Percentiles rank a stretch among this genome's conserved stretches.
Conservation (phyloP, 164 flowering plant genomes). For the Stephania cephalantha region DNA sequence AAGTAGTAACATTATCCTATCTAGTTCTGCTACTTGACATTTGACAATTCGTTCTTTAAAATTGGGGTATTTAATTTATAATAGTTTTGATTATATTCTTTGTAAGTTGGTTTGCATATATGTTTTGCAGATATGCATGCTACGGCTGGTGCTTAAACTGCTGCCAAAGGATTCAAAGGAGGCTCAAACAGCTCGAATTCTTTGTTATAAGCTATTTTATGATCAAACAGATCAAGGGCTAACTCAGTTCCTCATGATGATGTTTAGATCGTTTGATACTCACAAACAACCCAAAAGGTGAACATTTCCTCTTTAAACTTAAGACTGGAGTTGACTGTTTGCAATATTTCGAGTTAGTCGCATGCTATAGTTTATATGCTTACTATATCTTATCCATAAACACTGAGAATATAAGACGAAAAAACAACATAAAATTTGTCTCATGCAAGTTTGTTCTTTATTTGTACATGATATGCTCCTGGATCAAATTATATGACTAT, state of each 20-base stretch:
- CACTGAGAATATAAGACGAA: background rate
- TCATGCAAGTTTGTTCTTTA: background rate
- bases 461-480: background rate
- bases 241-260: constrained; percentile 72
- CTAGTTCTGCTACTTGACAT: too few species aligned
- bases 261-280: constrained; percentile 58
- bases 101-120: constrained; percentile 5
- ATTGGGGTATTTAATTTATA: background rate
- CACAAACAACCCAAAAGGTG: constrained; percentile 90
- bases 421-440: background rate
- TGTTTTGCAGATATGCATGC: constrained; percentile 63
- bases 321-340: background rate
- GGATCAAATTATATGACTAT: background rate
- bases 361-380: background rate
- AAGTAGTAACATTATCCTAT: too few species aligned
- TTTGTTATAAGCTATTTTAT: constrained; percentile 89
- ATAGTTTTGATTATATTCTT: background rate
- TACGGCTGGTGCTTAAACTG: constrained; percentile 73
- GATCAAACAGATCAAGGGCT: constrained; percentile 97
- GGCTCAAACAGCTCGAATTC: constrained; percentile 76
- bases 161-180: constrained; percentile 67
- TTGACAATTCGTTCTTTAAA: background rate
- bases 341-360: background rate
- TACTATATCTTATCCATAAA: background rate
- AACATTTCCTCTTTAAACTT: background rate